These are phyloP conservation scores for Jatropha multifida DNA, from an alignment of 441 rosid genomes.

Conservation along the genomic window DNA sequence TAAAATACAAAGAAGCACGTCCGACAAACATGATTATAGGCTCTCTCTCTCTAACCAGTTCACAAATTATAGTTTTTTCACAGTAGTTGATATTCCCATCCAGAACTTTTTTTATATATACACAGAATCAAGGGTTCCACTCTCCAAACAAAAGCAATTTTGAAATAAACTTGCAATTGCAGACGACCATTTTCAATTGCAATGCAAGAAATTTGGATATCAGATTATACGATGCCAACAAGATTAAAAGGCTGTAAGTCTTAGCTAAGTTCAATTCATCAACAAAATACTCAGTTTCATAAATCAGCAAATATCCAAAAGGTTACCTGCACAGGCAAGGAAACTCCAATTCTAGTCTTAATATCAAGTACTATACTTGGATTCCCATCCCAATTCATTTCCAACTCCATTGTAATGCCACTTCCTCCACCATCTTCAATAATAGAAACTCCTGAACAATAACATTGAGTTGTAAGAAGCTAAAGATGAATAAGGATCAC, in stretches of 20 bases:
- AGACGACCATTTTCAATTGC: background rate
- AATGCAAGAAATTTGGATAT: background rate
- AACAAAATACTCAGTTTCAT: background rate
- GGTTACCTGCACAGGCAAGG: slow-evolving; percentile 83
- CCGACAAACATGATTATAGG: background rate
- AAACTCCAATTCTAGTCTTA: slow-evolving; percentile 74
- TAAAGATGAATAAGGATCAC: background rate
- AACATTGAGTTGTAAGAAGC: slow-evolving; percentile 15
- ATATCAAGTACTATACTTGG: slow-evolving; percentile 78
- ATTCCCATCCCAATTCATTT: slow-evolving; percentile 96
- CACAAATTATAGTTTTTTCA: background rate
- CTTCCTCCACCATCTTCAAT: slow-evolving; percentile 54
- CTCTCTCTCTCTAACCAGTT: background rate
- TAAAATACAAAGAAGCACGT: background rate
- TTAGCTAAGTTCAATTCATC: background rate
- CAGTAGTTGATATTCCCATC: background rate
- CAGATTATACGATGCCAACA: too few relatives aligned
- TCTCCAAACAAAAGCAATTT: background rate
- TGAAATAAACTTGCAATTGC: background rate
- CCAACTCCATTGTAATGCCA: slow-evolving; percentile 88
- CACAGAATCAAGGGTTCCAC: background rate
- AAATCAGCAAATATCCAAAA: slow-evolving; percentile 1
- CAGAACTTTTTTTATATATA: background rate
- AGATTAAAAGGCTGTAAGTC: background rate
- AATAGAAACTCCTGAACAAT: slow-evolving; percentile 60